Conservation (phyloP, 1,139 yeast species). For the Hyphopichia pseudoburtonii region DNA sequence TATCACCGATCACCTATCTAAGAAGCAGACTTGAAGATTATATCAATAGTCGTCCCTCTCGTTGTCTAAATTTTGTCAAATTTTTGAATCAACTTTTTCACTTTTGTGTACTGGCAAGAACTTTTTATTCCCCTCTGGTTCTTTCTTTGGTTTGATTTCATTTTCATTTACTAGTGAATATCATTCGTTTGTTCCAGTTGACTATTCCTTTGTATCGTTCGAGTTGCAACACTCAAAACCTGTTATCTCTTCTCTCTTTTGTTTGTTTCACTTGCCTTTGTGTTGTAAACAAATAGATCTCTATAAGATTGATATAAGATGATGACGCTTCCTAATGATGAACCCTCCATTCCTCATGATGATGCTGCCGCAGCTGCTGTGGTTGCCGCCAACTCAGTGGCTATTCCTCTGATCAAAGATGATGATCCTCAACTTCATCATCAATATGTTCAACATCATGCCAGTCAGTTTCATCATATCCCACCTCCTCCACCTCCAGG, state of each 20-base stretch:
- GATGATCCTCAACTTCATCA: slow-evolving; percentile 18
- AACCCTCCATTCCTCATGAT: slow-evolving; percentile 22
- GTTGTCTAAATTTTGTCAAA: too few relatives aligned
- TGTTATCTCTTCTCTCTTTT: too few relatives aligned
- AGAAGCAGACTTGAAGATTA: too few relatives aligned
- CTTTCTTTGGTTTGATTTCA: too few relatives aligned
- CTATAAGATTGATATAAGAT: slow-evolving; percentile 9
- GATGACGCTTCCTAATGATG: slow-evolving; percentile 30
- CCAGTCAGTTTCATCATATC: slow-evolving; percentile 1
- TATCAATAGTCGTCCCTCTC: too few relatives aligned
- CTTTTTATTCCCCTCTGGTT: neutral
- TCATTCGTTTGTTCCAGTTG: too few relatives aligned
- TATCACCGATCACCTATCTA: too few relatives aligned
- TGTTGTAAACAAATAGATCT: neutral
- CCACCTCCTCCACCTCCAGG: slow-evolving; percentile 3
- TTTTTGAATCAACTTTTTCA: too few relatives aligned
- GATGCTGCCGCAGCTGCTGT: slow-evolving; percentile 30
- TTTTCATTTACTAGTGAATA: too few relatives aligned
- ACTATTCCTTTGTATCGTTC: too few relatives aligned
- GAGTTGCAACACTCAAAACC: too few relatives aligned
- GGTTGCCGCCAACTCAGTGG: slow-evolving; percentile 28
- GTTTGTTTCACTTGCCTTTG: neutral
- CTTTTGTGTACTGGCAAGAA: too few relatives aligned
- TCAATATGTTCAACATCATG: slow-evolving; percentile 8
- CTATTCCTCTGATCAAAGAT: slow-evolving; percentile 15